A percentile compares a stretch with the other conserved stretches of the same genome.
Evolutionary conservation across 2,329 filamentous ascomycete species (phyloP).

Genomic region (Ophiostoma piceae): DNA sequence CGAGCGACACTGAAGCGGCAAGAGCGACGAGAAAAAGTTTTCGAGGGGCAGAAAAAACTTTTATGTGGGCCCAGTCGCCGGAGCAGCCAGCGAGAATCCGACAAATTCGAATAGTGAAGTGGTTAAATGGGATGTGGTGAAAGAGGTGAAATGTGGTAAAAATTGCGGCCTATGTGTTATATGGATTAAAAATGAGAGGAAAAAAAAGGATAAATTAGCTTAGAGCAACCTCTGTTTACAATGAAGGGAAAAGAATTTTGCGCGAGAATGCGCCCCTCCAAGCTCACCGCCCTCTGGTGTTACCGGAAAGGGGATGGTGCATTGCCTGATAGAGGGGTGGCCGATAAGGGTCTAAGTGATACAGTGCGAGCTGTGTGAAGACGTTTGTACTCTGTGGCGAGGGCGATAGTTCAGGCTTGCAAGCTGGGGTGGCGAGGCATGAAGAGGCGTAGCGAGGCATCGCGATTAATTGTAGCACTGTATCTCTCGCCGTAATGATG

Average conservation of each 20-base stretch:
- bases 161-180: constrained; percentile 1
- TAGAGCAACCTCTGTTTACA: not conserved
- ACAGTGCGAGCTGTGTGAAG: not conserved
- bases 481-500: too few species aligned
- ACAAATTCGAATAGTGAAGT: constrained; percentile 16
- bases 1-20: not conserved
- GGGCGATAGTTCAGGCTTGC: not conserved
- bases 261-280: constrained; percentile 21
- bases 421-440: too few species aligned
- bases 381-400: not conserved
- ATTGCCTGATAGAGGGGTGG: constrained; percentile 19
- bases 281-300: constrained; percentile 26
- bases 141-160: constrained; percentile 15
- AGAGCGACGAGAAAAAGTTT: constrained; percentile 12
- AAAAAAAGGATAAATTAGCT: not conserved
- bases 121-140: not conserved
- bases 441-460: too few species aligned
- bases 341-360: constrained; percentile 21
- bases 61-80: constrained; percentile 24
- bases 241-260: constrained; percentile 20
- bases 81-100: constrained; percentile 17
- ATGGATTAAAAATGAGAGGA: not conserved
- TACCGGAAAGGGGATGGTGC: constrained; percentile 23
- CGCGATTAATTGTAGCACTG: too few species aligned
- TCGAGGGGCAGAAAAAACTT: constrained; percentile 28